Percentiles rank a stretch among this genome's conserved stretches.
phyloP scores from a whole-genome alignment of 768 basidiomycete species.

The Pilatotrama ljubarskyi region DNA sequence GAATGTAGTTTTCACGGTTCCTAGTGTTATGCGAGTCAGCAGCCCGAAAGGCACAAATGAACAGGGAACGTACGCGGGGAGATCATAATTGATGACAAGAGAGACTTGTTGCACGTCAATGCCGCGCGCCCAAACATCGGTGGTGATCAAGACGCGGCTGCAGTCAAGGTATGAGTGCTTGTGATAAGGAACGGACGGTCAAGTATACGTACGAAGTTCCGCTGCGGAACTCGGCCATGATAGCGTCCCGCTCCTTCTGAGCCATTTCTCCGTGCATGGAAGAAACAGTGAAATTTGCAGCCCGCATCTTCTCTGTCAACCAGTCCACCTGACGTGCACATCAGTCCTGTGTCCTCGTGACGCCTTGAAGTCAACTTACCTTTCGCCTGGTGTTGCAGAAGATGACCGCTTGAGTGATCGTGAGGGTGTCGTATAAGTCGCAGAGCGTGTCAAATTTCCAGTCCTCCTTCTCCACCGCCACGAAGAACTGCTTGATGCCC shows the following conservation, averaged over 20 bases:
- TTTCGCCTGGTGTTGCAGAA: constrained; percentile 98
- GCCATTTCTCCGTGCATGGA: constrained; percentile 97
- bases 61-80: constrained; percentile 70
- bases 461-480: constrained; percentile 99
- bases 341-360: background rate
- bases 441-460: constrained; percentile 99
- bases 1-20: constrained; percentile 99
- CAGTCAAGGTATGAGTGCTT: constrained; percentile 10
- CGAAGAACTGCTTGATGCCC: constrained; percentile 95
- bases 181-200: constrained; percentile 6
- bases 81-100: constrained; percentile 94
- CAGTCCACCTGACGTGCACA: constrained; percentile 78
- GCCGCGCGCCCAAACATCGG: constrained; percentile 96
- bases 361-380: constrained; percentile 44
- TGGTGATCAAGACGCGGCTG: constrained; percentile 92
- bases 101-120: constrained; percentile 99
- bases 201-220: constrained; percentile 74
- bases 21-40: constrained; percentile 35
- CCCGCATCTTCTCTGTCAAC: constrained; percentile 98
- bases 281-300: constrained; percentile 98
- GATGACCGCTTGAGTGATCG: constrained; percentile 98
- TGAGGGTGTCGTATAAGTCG: constrained; percentile 96
- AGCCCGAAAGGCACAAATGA: background rate
- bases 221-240: constrained; percentile 95
- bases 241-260: constrained; percentile 92